Percentiles rank a stretch among this genome's conserved stretches.
Conservation (phyloP, 345 rosid genomes). For the Syzygium oleosum region DNA sequence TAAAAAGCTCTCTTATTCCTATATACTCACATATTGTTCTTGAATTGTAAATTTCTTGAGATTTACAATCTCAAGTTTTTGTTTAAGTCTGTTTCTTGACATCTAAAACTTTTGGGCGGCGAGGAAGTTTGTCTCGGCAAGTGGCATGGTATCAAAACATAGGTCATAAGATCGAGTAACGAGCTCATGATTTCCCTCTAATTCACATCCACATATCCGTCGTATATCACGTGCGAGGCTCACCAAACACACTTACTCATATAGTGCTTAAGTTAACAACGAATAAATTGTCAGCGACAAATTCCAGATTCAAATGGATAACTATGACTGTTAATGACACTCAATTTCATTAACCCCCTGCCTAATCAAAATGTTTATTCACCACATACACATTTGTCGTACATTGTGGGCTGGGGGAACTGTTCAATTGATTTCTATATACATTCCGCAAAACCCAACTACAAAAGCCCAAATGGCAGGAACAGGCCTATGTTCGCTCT, state of each 20-base stretch:
- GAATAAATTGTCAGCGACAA: background rate
- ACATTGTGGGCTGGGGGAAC: background rate
- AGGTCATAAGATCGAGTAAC: background rate
- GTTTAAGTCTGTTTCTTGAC: background rate
- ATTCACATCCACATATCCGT: background rate
- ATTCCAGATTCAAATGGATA: too few species aligned
- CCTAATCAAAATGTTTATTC: background rate
- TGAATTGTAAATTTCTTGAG: background rate
- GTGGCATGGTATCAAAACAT: background rate
- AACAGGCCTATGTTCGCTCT: background rate
- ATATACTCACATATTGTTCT: too few species aligned
- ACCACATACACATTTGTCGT: background rate
- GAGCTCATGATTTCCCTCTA: background rate
- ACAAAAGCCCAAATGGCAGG: background rate
- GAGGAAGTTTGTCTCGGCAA: constrained; percentile 24
- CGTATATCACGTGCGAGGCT: background rate
- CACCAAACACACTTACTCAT: background rate
- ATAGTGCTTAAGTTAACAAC: background rate
- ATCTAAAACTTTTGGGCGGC: too few species aligned
- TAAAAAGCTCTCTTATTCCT: too few species aligned
- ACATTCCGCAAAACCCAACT: background rate
- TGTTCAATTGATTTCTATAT: background rate
- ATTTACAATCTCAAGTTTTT: background rate
- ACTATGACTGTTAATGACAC: background rate
- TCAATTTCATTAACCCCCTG: background rate